Percentiles rank a stretch among this genome's conserved stretches.
Conservation (phyloP, 2,329 filamentous ascomycete species). For the Laburnicola sp. region DNA sequence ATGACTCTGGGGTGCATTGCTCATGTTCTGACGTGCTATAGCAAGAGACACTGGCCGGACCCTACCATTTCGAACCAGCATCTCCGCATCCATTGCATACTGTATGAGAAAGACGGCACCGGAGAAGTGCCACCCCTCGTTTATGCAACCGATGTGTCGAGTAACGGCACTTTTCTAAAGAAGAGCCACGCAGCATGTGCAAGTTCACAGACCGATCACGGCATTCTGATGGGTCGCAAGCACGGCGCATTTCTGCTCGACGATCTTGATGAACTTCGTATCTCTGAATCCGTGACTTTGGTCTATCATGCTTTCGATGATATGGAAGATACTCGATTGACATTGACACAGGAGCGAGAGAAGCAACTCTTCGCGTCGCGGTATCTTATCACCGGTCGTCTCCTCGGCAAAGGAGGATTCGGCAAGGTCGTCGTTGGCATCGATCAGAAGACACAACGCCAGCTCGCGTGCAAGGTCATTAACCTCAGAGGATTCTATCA, state of each 20-base stretch:
- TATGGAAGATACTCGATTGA: conserved; percentile 19
- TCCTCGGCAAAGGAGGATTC: conserved; percentile 59
- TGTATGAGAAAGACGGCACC: conserved; percentile 46
- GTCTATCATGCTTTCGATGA: conserved; percentile 24
- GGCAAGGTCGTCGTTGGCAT: conserved; percentile 60
- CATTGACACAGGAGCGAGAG: conserved; percentile 36
- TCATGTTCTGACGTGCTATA: conserved; percentile 24
- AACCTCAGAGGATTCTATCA: conserved; percentile 47
- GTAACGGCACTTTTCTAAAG: conserved; percentile 47
- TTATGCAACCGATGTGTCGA: conserved; percentile 52
- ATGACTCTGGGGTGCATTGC: conserved; percentile 2
- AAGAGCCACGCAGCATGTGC: conserved; percentile 29
- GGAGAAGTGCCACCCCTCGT: conserved; percentile 49
- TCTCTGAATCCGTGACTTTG: conserved; percentile 34
- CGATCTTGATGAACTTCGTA: conserved; percentile 48
- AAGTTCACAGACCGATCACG: conserved; percentile 25
- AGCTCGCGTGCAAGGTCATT: conserved; percentile 71
- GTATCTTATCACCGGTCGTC: conserved; percentile 55
- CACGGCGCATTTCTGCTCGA: conserved; percentile 49
- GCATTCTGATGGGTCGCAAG: conserved; percentile 36
- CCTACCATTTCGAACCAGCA: conserved; percentile 51
- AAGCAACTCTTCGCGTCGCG: conserved; percentile 51
- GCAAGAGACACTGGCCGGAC: conserved; percentile 38
- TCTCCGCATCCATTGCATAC: conserved; percentile 51
- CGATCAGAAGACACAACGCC: conserved; percentile 57